Evolutionary conservation across 2,329 filamentous ascomycete genomes (phyloP), one percentile per base, ranked within the genome.

Genomic region (Aspergillus tamarii): DNA sequence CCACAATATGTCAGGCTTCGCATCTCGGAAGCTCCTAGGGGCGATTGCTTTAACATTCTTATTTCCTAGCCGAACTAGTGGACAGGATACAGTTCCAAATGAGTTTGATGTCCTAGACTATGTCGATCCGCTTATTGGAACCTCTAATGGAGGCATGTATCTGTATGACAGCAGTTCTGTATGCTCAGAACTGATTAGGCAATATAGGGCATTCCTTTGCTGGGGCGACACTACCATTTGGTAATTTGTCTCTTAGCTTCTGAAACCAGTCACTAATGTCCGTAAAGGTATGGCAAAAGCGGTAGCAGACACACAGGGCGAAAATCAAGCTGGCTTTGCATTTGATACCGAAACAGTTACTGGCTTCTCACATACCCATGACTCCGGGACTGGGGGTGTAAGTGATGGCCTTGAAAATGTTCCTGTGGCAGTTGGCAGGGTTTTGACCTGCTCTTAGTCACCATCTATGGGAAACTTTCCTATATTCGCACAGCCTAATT

Each of bases 391-490:
- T 39, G 84, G 83, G 53, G 82, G 81, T 63, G 78, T 81, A 63
- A 60, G 71, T 66, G 70, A 46, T n/a, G 8, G 1, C 26, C n/a
- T 36, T 21, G 4, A 28, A n/a, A 4, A 50, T 48, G 8, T 1
- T 3, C 9, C 32, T 19, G 9, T 12, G 14, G 21, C 2, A 9
- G 4, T 14, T 54, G 26, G 23, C 16, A 46, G 4, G n/a, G 6
- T 10, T 52, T 12, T 52, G 3, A 55, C 43, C 46, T 30, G 74
- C 9, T 14, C 19, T 3, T 43, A 69, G 76, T 67, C 78, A 1
- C 86, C 89, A 0, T 91, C 67, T 11, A 41, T 69, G 61, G 91
- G 90, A 16, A 92, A 91, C 71, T 93, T 93, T 59, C 88, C 91
- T 0, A 79, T 93, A 1, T 92, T 93, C 66, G 84, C 89, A 0